Percentiles rank a stretch among this genome's conserved stretches.
phyloP scores from a whole-genome alignment of 129 eudicot species.

The Artemisia tridentata region DNA sequence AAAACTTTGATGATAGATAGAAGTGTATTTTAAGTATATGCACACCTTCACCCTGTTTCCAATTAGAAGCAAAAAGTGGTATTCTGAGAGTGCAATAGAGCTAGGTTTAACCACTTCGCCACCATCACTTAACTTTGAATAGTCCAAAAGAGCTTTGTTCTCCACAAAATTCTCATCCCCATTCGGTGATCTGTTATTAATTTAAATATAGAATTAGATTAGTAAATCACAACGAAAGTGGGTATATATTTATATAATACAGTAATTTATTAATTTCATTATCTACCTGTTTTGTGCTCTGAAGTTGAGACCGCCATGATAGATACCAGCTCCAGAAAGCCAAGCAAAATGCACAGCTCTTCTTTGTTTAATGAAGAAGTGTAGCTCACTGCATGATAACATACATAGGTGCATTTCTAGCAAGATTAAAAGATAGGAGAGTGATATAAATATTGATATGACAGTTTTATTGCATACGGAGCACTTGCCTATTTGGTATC shows the following conservation, averaged over 20 bases:
- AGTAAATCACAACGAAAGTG: conserved; percentile 7
- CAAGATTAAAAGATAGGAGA: background rate
- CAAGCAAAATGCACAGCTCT: conserved; percentile 96
- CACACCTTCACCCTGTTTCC: conserved; percentile 95
- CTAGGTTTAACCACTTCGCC: conserved; percentile 75
- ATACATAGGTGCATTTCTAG: background rate
- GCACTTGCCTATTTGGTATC: conserved; percentile 75
- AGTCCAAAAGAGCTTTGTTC: conserved; percentile 91
- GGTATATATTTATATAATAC: background rate
- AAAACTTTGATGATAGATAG: background rate
- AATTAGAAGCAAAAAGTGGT: conserved; percentile 85
- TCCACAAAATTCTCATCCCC: conserved; percentile 98
- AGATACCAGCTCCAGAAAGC: conserved; percentile 99
- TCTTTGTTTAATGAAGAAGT: conserved; percentile 79
- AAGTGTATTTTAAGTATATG: conserved; percentile 9
- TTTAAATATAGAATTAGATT: background rate
- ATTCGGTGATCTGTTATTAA: conserved; percentile 55
- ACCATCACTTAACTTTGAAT: conserved; percentile 77
- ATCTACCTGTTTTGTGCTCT: conserved; percentile 78
- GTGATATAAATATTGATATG: background rate
- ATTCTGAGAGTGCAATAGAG: conserved; percentile 88
- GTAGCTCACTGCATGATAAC: conserved; percentile 74
- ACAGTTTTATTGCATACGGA: conserved; percentile 1
- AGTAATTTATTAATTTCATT: conserved; percentile 3
- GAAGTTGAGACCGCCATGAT: conserved; percentile 92